Base-by-base conservation (phyloP, 129 eudicot genomes). In the Flaveria robusta region DNA sequence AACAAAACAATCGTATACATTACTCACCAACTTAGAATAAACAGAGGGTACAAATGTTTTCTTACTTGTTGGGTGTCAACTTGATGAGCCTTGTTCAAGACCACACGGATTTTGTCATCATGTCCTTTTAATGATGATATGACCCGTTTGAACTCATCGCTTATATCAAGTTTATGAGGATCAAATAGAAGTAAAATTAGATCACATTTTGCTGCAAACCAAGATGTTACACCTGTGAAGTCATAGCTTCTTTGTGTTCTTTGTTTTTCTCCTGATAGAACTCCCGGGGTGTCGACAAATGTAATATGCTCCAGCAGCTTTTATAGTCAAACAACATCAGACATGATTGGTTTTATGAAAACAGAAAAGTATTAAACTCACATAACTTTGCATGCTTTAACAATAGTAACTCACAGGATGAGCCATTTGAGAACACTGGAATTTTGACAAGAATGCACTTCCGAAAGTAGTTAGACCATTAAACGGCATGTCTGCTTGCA, bases 401-500 rank as follows among this genome's bases (percentile, higher is more conserved):
- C 3, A 27, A 20, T 71, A 74, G 63, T 54, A 72, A 77, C 98
- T 94, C 80, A 94, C 98, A 42, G 97, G 96, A 83, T 94, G 97
- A 72, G 92, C 88, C 97, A 94, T 88, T 74, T 86, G 97, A 50
- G 99, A 94, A 82, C 99, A 94, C 83, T 94, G 83, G 66, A 94
- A 94, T 74, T 94, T 91, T 23, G 98, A 94, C 85, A 94, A 86
- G 86, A 94, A 94, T 54, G 97, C 90, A 64, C 88, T 82, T 72
- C 98, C 97, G 52, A 91, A 94, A 67, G 76, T 82, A 27, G 91
- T 91, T 74, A 94, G 85, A 66, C 99, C 97, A 52, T 87, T 89
- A 72, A 79, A 94, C 75, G 99, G 99, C 99, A 94, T 91, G 66
- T 94, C 97, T 46, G 99, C 96, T 83, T 89, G 97, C 70, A 94